Evolutionary conservation across 2,329 filamentous ascomycete genomes (phyloP), one percentile per base, ranked within the genome.

Genomic region (Zasmidium angulare): DNA sequence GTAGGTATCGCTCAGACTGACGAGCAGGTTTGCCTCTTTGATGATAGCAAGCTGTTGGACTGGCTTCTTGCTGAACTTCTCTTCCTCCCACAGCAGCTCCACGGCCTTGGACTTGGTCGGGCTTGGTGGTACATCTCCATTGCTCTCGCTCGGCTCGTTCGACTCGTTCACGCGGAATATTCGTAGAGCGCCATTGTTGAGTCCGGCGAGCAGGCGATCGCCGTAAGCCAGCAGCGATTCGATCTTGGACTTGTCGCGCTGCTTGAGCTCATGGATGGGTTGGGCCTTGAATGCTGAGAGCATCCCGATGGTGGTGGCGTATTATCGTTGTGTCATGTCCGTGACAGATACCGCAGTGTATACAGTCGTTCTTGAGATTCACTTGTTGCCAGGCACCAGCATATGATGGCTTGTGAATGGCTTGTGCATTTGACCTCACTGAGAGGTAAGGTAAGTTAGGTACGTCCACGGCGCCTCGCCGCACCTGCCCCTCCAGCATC

Each of bases 231-330:
- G 84, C 67, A 99, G 91, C 52, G 91, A 95, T 79, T 99, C 95
- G 78, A 99, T 96, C 82, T 89, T 95, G 66, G 91, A 96, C 82
- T 96, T 97, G 85, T 98, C 93, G 77, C 91, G 89, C 77, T 88
- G 87, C 80, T 90, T 93, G 71, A 99, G 89, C 89, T 99, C 95
- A 82, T 98, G 90, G 75, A 99, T 93, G 65, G 93, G 90, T 73
- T 91, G 90, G 80, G 95, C 93, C 69, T 90, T 96, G 79, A 99
- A 99, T 74, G 95, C 95, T 78, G 93, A 96, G 78, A 99, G 89
- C 95, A 72, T 72, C 21, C 57, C 56, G 62, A 20, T 49, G 50
- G 52, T 52, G 52, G 1, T 19, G 22, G n/a, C 2, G 49, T 55
- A 46, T 59, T 57, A 54, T 55, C 54, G 55, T 11, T 20, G 40